Evolutionary conservation across 148 eudicot genomes (phyloP).

Genomic region (Cornus kousa): DNA sequence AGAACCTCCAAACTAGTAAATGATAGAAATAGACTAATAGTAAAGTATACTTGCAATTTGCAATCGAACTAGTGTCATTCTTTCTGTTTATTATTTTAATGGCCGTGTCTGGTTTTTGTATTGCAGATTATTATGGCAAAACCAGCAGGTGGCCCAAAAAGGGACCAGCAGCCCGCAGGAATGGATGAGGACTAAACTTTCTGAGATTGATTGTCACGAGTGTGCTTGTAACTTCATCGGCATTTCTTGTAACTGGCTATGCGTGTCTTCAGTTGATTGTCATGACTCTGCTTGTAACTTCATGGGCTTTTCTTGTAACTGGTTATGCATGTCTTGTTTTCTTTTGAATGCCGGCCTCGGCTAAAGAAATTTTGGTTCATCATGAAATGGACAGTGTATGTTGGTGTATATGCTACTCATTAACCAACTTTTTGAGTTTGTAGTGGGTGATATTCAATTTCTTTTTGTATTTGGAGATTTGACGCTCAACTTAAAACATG

Average conservation of each 20-base stretch:
- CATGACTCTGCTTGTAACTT: too few species aligned
- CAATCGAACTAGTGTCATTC: not conserved
- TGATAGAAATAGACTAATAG: not conserved
- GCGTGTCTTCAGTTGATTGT: too few species aligned
- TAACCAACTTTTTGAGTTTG: too few species aligned
- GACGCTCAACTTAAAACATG: too few species aligned
- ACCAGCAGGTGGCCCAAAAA: constrained; percentile 92
- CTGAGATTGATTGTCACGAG: not conserved
- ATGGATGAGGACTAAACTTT: constrained; percentile 62
- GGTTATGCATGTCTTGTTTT: not conserved
- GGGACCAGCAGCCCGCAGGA: constrained; percentile 43
- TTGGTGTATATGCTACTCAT: not conserved
- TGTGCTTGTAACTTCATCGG: not conserved
- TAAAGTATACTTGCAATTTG: not conserved
- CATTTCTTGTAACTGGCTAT: not conserved
- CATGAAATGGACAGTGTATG: not conserved
- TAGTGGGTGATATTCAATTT: too few species aligned
- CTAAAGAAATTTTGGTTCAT: not conserved
- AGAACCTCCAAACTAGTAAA: not conserved
- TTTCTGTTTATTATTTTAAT: not conserved
- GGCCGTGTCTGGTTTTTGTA: not conserved
- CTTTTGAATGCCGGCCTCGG: not conserved
- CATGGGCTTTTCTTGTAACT: too few species aligned
- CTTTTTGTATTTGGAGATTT: too few species aligned
- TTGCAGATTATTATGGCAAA: constrained; percentile 93